Percentiles rank a stretch among this genome's conserved stretches.
phyloP scores from a whole-genome alignment of 2,329 filamentous ascomycete species.

The Ceratocystis ficicola region DNA sequence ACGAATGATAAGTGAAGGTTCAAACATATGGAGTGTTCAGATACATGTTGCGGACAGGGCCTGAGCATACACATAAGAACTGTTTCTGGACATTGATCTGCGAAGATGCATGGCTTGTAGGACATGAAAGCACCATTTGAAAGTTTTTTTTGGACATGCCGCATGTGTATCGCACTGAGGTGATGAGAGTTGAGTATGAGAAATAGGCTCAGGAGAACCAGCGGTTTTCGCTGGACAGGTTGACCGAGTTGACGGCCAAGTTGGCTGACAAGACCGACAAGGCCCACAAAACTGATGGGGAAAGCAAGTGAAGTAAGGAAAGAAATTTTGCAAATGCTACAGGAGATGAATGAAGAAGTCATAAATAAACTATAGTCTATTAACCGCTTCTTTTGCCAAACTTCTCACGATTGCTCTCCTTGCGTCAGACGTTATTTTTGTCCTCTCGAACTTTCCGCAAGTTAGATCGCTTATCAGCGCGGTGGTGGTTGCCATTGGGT shows the following conservation, averaged over 20 bases:
- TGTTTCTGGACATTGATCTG: slow-evolving; percentile 22
- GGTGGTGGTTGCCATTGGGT: slow-evolving; percentile 5
- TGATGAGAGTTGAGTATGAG: slow-evolving; percentile 18
- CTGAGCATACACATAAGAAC: no score
- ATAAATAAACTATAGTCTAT: neutral
- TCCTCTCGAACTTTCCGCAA: slow-evolving; percentile 2
- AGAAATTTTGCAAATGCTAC: no score
- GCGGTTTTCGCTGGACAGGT: neutral
- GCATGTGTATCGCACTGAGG: slow-evolving; percentile 15
- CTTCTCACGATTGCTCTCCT: neutral
- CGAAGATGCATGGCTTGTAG: slow-evolving; percentile 11
- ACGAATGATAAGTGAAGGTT: no score
- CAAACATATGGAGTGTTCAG: no score
- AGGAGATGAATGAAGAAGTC: neutral
- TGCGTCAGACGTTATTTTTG: neutral
- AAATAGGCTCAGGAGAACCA: slow-evolving; percentile 10
- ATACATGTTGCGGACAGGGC: no score
- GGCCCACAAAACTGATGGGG: neutral
- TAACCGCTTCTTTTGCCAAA: neutral
- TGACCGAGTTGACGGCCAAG: neutral
- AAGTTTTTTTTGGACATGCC: slow-evolving; percentile 15
- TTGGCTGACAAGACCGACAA: neutral
- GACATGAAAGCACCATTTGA: slow-evolving; percentile 9
- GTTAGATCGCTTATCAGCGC: slow-evolving; percentile 1
- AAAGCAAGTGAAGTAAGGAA: no score